phyloP scores from a whole-genome alignment of 163 green algal genomes.

The Scenedesmus sp. region DNA sequence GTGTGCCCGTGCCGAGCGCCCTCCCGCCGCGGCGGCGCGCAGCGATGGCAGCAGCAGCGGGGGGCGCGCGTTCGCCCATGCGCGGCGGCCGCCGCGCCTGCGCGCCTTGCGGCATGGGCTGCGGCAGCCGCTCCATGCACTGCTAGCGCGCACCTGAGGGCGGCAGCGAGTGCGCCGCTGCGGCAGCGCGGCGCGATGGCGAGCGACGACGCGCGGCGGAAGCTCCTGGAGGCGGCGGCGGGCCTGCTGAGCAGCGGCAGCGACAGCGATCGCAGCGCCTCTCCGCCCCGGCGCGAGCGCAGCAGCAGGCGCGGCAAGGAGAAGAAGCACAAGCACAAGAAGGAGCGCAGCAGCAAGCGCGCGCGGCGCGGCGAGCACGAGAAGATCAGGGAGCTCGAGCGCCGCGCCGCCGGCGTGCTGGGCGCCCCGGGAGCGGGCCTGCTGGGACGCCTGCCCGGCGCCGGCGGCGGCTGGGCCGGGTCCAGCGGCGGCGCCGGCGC shows the following conservation, averaged over 20 bases:
- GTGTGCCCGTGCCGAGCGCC: no score
- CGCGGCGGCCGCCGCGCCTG: no score
- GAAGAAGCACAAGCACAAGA: constrained; percentile 37
- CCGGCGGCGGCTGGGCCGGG: background rate
- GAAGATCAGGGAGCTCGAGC: constrained; percentile 44
- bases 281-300: no score
- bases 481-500: background rate
- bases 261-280: constrained; percentile 3
- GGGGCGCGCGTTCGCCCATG: no score
- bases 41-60: no score
- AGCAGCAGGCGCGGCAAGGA: constrained; percentile 18
- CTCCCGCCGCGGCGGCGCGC: no score
- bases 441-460: background rate
- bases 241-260: constrained; percentile 10
- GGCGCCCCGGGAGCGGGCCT: background rate
- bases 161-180: no score
- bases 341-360: constrained; percentile 32
- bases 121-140: no score
- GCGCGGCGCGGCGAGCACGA: constrained; percentile 41
- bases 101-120: no score
- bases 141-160: no score
- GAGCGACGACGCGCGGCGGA: constrained; percentile 13
- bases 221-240: constrained; percentile 21
- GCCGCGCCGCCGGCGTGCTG: constrained; percentile 4
- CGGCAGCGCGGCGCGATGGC: no score